Base-by-base conservation (phyloP, 192 early-diverging fungal genomes). In the Podila clonocystis region DNA sequence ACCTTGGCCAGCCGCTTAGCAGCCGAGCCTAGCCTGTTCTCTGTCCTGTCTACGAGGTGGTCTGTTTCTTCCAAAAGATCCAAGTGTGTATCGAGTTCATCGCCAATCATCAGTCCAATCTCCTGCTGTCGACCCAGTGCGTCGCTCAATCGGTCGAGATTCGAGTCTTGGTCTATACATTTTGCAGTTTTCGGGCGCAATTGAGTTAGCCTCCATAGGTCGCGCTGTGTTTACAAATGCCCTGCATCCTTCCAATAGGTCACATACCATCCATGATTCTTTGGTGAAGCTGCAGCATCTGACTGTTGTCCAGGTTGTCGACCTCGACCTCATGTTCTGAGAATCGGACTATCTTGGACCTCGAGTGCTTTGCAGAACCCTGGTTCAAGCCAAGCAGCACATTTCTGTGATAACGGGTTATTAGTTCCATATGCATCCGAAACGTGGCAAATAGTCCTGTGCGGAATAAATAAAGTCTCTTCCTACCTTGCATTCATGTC, bases 31-130 rank as follows among this genome's bases (percentile, higher is more conserved):
- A 87, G 71, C 63, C 83, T 70, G 50, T 70, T 66, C 36, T 76
- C 84, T 13, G 91, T 91, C 2, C 73, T 67, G 74, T 93, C 93
- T 6, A 93, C 89, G 34, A 88, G 72, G 30, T 77, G 77, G 30
- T 92, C 91, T 3, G 94, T 95, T 15, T 95, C 91, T 45, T 92
- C 90, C 79, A 95, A 73, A 61, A 94, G 68, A 22, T 91, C 84
- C 22, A 91, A 85, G 74, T 95, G 94, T 11, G 85, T 74, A 20
- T 93, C 89, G 48, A 95, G 69, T 77, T 95, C 94, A 62, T 94
- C 91, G 24, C 88, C 89, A 64, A 94, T 95, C 82, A 90, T 70
- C 24, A 93, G 28, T 0, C 94, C 94, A 3, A 95, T 70, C 52
- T 92, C 87, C 70, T 88, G 86, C 72, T 94, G 94, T 34, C 94